Base-by-base conservation (phyloP, 164 flowering plant species). In the Umbellularia californica region DNA sequence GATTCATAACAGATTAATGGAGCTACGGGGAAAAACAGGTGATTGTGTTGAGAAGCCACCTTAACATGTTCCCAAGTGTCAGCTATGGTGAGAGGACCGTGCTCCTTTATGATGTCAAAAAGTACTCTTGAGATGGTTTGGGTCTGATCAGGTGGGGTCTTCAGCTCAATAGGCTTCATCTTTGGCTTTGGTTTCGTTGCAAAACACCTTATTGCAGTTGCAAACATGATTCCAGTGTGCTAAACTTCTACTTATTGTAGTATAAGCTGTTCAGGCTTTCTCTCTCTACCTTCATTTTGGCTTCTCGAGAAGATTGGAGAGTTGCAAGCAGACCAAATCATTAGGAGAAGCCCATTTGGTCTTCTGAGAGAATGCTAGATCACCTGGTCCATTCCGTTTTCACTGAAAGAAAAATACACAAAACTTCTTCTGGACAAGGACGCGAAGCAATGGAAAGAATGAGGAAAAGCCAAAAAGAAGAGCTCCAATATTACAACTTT, bases 61-160 rank as follows among this genome's bases (percentile, higher is more conserved):
- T 91, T 80, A 70, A 92, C 82, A 71, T 79, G 92, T 12, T 90
- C 90, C 97, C 98, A 92, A 58, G 95, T 87, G 58, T 92, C 89
- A 0, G 87, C 77, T 68, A 92, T 82, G 65, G 92, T 87, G 74
- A 94, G 89, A 72, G 98, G 98, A n/a, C 97, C 98, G 66, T 94
- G 97, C 52, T 92, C 97, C 82, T 90, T 94, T 25, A 94, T 80
- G 62, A 94, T 83, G 75, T 92, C 92, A 68, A 92, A 94, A 69
- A 94, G 85, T 60, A 76, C 88, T 62, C 97, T 76, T 0, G 97
- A 86, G 70, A 90, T 90, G 1, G 96, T 94, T 77, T 89, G 93
- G 10, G 94, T 87, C 73, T 90, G 94, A 81, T 94, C 98, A 2
- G 96, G 94, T 70, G 91, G 91, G 3, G 87, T 85, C 25, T 86